Conservation (phyloP, 495 filamentous ascomycete species). For the Aspergillus hancockii region DNA sequence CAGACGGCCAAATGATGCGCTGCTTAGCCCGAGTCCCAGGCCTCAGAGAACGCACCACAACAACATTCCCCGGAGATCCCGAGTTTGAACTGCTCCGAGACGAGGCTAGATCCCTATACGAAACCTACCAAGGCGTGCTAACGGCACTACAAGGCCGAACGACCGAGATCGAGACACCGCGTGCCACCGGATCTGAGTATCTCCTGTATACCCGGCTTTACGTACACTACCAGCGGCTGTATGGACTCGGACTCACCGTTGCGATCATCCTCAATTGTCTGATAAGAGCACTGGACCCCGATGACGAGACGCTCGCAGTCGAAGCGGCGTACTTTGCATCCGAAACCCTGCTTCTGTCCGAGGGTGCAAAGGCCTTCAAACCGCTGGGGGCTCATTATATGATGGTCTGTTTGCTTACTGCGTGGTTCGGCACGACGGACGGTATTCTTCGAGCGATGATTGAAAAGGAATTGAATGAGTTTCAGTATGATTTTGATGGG, state of each 20-base stretch:
- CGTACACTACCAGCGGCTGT: constrained; percentile 36
- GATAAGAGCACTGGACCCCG: constrained; percentile 23
- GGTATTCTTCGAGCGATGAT: constrained; percentile 16
- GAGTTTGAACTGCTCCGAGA: constrained; percentile 17
- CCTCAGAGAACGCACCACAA: constrained; percentile 26
- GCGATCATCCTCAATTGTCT: constrained; percentile 37
- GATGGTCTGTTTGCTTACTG: constrained; percentile 26
- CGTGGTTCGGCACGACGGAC: constrained; percentile 32
- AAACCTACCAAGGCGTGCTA: constrained; percentile 23
- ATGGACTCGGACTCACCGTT: constrained; percentile 35
- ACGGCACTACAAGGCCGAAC: constrained; percentile 19
- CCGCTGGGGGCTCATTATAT: constrained; percentile 40
- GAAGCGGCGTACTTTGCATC: constrained; percentile 29
- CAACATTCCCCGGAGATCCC: constrained; percentile 11
- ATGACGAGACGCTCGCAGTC: constrained; percentile 4
- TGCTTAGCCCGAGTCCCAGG: constrained; percentile 30
- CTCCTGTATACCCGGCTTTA: constrained; percentile 13
- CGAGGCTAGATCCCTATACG: constrained; percentile 31
- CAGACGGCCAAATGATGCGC: constrained; percentile 34
- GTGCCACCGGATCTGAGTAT: not conserved
- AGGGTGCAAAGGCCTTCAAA: constrained; percentile 26
- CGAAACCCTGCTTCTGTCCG: constrained; percentile 33
- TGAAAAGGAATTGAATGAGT: constrained; percentile 25
- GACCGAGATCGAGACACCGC: constrained; percentile 8
- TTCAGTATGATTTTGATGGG: constrained; percentile 28